Base-by-base conservation (phyloP, 2,329 filamentous ascomycete genomes). In the Epichloe gansuensis region DNA sequence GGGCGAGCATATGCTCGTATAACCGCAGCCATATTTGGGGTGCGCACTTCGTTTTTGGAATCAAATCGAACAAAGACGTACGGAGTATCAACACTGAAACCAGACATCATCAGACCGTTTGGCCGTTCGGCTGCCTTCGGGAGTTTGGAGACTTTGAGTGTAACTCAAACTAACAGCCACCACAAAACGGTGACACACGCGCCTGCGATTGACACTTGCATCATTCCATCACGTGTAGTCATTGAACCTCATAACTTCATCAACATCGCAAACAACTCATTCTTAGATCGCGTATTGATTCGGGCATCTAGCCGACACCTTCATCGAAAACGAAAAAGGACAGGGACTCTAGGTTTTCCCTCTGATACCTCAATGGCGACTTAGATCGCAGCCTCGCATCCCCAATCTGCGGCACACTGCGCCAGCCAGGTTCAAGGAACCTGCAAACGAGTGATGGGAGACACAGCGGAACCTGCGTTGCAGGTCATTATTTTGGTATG, bases 401-500 rank as follows among this genome's bases (percentile, higher is more conserved):
- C 38, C 42, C 36, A 48, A 11, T 25, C 23, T 36, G 21, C 23
- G 42, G n/a, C 21, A 15, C 35, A n/a, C 21, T 23, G 25, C 41
- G 27, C 27, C 12, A 25, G 38, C 34, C 23, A 23, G 43, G 27
- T 36, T 21, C 15, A 13, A 27, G 4, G 27, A 36, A 27, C 3
- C 31, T 25, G 36, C 13, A 35, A 45, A 13, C 25, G 44, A 17
- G 62, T 60, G 53, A 61, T 59, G 61, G 59, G 58, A 46, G 57
- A 61, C 44, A 53, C 60, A 45, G 53, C 57, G 49, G 56, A 64
- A 52, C 75, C 80, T 64, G 78, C 80, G 41, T 70, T 89, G 68
- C 84, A 89, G 68, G 81, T 89, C 46, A 87, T 88, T 69, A 74
- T 89, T 54, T 67, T 89, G 72, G 85, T 89, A 52, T 15, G 44